Evolutionary conservation across 176 grass and related monocot genomes (phyloP), one percentile per base, ranked within the genome.

Genomic region (Bolboschoenus planiculmis): DNA sequence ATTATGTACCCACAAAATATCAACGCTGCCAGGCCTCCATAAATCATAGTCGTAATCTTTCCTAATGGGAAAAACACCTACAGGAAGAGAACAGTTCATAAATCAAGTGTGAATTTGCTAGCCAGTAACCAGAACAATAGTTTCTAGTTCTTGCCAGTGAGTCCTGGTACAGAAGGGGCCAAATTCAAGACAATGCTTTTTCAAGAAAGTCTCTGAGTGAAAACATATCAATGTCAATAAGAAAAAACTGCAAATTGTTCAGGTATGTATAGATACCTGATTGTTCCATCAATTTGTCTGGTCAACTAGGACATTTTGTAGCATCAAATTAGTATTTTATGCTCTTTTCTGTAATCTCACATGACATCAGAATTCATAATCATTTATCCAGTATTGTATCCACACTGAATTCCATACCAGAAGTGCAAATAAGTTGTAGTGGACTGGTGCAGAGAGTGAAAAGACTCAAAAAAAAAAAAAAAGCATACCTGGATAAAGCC

Each of bases 1-100:
- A 97, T 84, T 53, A 97, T 92, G 85, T 88, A 94, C 36, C 88
- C 95, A 84, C 83, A 87, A 35, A 97, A 97, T 62, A 97, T 81
- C 8, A 97, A 13, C 0, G 94, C 86, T 5, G 85, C 92, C 35
- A 97, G 2, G 5, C 85, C 88, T 64, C 88, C 92, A 4, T 94
- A 91, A 57, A 94, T 94, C 83, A 87, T 89, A 59, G 77, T 70
- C n/a, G 92, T 89, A 40, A 97, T 85, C 88, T 93, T 94, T 33
- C 92, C 88, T 21, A 97, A 27, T 51, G 95, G 95, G 79, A 94
- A 91, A 51, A 97, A 86, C 44, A 97, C 55, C 88, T 97, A 84
- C 21, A 42, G 43, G 9, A 3, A 44, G n/a, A 91, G 79, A 11
- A 4, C 36, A 2, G n/a, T 74, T n/a, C 7, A 54, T 58, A 50